Evolutionary conservation across 1,284 basidiomycete species (phyloP), one percentile per base, ranked within the genome.

Genomic region (Meripilus lineatus): DNA sequence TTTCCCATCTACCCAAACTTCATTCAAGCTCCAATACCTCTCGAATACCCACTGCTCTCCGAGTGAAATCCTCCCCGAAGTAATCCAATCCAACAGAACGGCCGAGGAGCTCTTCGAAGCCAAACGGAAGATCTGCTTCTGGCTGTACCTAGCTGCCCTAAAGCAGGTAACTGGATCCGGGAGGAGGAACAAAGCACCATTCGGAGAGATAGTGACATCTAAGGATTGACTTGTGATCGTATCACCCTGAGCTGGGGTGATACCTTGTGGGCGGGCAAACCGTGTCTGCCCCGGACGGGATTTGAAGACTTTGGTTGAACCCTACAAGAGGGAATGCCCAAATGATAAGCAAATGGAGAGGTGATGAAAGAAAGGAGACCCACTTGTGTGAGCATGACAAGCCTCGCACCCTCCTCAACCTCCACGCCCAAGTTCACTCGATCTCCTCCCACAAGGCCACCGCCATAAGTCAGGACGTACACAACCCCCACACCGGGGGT

Each of bases 271-370:
- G 11, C 49, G 51, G 2, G 56, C 46, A 11, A 52, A 49, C 20
- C 55, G 55, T 30, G 8, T 25, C 68, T 70, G 48, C 68, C 68
- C 43, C 71, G 72, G 64, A 22, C 90, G 77, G 15, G 72, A 70
- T 61, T 90, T 92, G 71, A 94, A 96, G 20, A 96, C 87, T 62
- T 97, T 96, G 11, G 93, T 96, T 17, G 84, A 89, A n/a, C 92
- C 92, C 83, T 94, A 60, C 11, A 40, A 36, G 30, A 20, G 18
- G 28, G 15, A 25, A n/a, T 11, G 10, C 28, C 18, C 7, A 38
- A 21, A 5, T 33, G 10, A 33, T 37, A 33, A n/a, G 15, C n/a
- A 42, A 55, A 28, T 15, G 17, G 18, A 26, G 17, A 7, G 32
- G 23, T 8, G 15, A 36, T 14, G 43, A 23, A 13, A 8, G 8